Evolutionary conservation across 495 filamentous ascomycete species (phyloP).

Genomic region (Lentithecium fluviatile): DNA sequence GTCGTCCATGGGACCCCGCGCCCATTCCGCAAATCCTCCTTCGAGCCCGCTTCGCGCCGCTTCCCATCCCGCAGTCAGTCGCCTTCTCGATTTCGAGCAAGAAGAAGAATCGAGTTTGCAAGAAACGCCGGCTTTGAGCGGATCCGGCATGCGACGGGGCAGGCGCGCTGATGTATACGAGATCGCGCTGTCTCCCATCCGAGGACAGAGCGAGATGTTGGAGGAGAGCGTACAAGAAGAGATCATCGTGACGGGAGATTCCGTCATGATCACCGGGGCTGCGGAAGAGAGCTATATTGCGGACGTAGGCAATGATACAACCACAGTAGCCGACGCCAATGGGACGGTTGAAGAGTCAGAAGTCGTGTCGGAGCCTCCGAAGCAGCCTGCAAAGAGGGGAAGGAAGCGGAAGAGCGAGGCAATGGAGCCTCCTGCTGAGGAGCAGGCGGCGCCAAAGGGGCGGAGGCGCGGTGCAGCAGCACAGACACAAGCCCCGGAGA

Average conservation of each 20-base stretch:
- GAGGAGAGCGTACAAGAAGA: conserved; percentile 32
- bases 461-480: not conserved
- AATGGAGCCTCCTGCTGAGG: conserved; percentile 7
- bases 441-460: not conserved
- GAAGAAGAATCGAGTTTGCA: conserved; percentile 28
- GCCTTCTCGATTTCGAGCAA: conserved; percentile 46
- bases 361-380: not conserved
- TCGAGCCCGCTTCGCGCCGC: conserved; percentile 23
- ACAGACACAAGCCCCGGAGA: not conserved
- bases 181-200: conserved; percentile 23
- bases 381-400: conserved; percentile 16
- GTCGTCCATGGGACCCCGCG: conserved; percentile 45
- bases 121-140: conserved; percentile 23
- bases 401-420: conserved; percentile 31
- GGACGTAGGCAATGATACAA: conserved; percentile 13
- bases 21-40: not conserved
- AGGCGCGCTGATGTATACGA: conserved; percentile 26
- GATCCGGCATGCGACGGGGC: conserved; percentile 5
- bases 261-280: conserved; percentile 11
- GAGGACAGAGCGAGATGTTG: conserved; percentile 1
- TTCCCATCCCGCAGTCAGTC: conserved; percentile 40
- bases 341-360: conserved; percentile 10
- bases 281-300: conserved; percentile 16
- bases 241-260: conserved; percentile 16
- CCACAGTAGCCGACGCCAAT: not conserved